Conservation (phyloP, 768 basidiomycete genomes). For the Psilocybe sp. region DNA sequence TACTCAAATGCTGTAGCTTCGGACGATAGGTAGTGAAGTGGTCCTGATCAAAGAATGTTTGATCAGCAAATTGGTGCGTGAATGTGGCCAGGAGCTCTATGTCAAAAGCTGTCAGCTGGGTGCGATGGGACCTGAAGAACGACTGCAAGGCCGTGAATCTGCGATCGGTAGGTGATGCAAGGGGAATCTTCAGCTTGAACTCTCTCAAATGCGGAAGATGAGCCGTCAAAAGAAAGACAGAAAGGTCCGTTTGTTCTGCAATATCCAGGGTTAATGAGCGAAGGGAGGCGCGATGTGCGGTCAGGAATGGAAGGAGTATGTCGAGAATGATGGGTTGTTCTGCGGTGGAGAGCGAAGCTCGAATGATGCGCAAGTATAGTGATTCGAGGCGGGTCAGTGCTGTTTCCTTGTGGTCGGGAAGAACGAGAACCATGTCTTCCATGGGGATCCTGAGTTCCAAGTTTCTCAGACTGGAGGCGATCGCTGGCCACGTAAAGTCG, state of each 20-base stretch:
- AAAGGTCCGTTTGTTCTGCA: neutral
- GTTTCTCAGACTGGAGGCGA: conserved; percentile 12
- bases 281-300: neutral
- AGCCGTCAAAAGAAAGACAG: neutral
- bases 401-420: neutral
- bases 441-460: conserved; percentile 6
- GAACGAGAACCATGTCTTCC: neutral
- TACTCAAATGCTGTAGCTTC: neutral
- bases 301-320: conserved; percentile 1
- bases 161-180: neutral
- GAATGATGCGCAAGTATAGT: neutral
- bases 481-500: conserved; percentile 16
- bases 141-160: neutral
- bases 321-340: neutral
- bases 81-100: neutral
- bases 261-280: conserved; percentile 3
- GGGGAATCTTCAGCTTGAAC: neutral
- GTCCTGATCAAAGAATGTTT: neutral
- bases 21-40: conserved; percentile 3
- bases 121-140: neutral
- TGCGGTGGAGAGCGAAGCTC: neutral
- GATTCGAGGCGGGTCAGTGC: neutral
- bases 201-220: neutral
- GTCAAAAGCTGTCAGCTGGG: neutral
- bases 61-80: neutral